phyloP scores from a whole-genome alignment of 805 yeast species.

The Wickerhamiella qilinensis region DNA sequence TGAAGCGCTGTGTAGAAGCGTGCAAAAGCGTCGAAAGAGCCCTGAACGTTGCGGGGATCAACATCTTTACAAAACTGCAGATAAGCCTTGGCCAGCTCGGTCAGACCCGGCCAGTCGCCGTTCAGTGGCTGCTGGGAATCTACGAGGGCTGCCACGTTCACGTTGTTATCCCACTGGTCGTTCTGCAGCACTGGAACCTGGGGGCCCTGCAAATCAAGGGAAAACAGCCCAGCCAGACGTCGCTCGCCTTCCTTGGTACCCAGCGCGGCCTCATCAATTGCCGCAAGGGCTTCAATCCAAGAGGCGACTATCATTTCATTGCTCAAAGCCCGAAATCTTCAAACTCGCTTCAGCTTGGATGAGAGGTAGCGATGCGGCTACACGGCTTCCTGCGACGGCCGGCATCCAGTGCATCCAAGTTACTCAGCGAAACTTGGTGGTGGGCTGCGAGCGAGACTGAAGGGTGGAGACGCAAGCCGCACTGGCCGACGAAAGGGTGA shows the following conservation, averaged over 20 bases:
- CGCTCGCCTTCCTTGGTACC: background rate
- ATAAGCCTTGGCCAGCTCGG: slow-evolving; percentile 32
- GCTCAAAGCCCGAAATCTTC: background rate
- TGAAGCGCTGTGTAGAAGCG: slow-evolving; percentile 29
- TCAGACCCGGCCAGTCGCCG: slow-evolving; percentile 31
- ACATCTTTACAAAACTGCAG: slow-evolving; percentile 32
- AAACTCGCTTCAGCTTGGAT: no score
- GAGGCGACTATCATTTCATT: background rate
- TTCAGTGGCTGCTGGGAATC: slow-evolving; percentile 19
- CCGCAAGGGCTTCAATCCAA: background rate
- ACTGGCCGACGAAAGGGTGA: no score
- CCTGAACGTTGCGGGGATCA: slow-evolving; percentile 34
- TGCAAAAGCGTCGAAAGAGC: slow-evolving; percentile 37
- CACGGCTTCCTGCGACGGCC: no score
- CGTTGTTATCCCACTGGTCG: slow-evolving; percentile 13
- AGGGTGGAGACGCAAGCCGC: no score
- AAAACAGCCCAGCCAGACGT: slow-evolving; percentile 10
- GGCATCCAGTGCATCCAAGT: no score
- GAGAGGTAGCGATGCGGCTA: no score
- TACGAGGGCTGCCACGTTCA: slow-evolving; percentile 14
- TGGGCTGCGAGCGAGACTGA: no score
- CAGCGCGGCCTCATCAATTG: background rate
- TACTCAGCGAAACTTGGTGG: no score
- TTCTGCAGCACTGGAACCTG: slow-evolving; percentile 25
- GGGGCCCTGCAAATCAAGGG: slow-evolving; percentile 21